Conservation (phyloP, 768 basidiomycete species). For the Tylopilus subfusipes region DNA sequence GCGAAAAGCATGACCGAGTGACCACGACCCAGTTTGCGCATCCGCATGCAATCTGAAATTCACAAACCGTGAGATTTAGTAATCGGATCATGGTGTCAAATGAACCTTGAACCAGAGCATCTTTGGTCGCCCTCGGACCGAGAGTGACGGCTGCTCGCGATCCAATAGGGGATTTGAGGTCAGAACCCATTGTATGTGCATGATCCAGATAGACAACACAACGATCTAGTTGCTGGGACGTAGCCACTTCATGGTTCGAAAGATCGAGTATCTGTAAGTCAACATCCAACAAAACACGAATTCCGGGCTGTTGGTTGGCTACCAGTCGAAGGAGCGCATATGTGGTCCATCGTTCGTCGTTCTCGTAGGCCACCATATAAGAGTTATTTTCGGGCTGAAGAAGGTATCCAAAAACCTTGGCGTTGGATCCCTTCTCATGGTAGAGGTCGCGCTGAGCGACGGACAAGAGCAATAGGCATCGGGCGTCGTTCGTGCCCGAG, state of each 20-base stretch:
- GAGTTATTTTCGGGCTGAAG: slow-evolving; percentile 19
- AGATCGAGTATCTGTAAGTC: slow-evolving; percentile 42
- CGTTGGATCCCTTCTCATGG: slow-evolving; percentile 19
- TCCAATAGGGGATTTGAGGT: slow-evolving; percentile 32
- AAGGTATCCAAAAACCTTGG: slow-evolving; percentile 31
- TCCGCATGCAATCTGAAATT: slow-evolving; percentile 47
- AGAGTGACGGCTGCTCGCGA: slow-evolving; percentile 35
- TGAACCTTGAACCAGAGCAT: slow-evolving; percentile 32
- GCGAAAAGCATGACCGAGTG: slow-evolving; percentile 41
- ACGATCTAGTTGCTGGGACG: slow-evolving; percentile 21
- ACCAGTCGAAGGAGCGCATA: slow-evolving; percentile 25
- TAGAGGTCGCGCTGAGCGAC: no score
- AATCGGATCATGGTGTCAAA: no score
- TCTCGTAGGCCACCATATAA: neutral
- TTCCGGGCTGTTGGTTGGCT: neutral
- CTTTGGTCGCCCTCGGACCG: slow-evolving; percentile 25
- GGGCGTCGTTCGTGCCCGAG: no score
- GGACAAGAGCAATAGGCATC: no score
- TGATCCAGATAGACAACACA: slow-evolving; percentile 33
- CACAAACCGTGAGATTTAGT: neutral
- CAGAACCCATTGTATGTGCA: slow-evolving; percentile 38
- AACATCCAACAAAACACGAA: slow-evolving; percentile 49
- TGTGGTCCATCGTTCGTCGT: neutral
- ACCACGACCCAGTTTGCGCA: slow-evolving; percentile 36
- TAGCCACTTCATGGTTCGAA: slow-evolving; percentile 28